Base-by-base conservation (phyloP, 2,329 filamentous ascomycete genomes). In the Sporothrix schenckii region DNA sequence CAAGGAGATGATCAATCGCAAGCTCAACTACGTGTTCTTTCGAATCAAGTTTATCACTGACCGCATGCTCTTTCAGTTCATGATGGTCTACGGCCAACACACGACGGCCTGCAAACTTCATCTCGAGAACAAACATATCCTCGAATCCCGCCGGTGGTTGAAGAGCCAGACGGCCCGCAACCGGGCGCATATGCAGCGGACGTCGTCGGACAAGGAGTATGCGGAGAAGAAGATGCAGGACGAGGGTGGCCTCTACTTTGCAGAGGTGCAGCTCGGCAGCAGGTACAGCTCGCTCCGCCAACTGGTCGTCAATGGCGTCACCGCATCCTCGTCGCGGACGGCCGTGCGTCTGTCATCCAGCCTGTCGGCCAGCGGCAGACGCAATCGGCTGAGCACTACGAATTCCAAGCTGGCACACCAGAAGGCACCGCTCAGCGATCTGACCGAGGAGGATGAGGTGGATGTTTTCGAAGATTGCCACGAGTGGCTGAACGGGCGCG, bases 21-120 rank as follows among this genome's bases (percentile, higher is more conserved):
- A 73, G 16, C 75, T 79, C 75, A 78, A 80, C 74, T 80, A 79
- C 67, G 73, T 76, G 24, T 72, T 80, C 10, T 75, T 80, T 19
- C 75, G 77, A 4, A 76, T 79, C 68, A 77, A 72, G 68, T 3
- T 14, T 5, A n/a, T 1, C 10, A 79, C 78, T 6, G 77, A 80
- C 68, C 73, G 72, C 16, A 79, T 79, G 78, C 73, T 74, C 5
- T 73, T 70, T 19, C 47, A 1, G 0, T 78, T 79, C 68, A 41
- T 73, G 11, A 6, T 77, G 34, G 68, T 69, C 1, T 80, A 79
- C 67, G 71, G 70, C n/a, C 60, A 30, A 0, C 61, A 65, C 11
- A 66, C 70, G 47, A 65, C 75, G 2, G 73, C 77, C 39, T 72
- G 73, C 68, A 74, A 68, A 53, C 73, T 80, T n/a, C 74, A 73